Evolutionary conservation across 257 asterid genomes (phyloP).

Genomic region (Sherardia arvensis): DNA sequence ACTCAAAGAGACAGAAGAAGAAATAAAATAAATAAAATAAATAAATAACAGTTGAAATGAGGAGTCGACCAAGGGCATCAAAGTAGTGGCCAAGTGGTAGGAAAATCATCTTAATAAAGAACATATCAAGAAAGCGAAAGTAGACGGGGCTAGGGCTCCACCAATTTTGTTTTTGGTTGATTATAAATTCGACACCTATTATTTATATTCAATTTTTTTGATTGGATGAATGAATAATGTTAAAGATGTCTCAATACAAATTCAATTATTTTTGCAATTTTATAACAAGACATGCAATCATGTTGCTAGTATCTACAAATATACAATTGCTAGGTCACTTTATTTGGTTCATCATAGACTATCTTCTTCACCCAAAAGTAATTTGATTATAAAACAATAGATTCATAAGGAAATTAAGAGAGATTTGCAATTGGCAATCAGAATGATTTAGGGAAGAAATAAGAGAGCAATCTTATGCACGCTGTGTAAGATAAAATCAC

Average conservation of each 20-base stretch:
- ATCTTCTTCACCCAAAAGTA: too few species aligned
- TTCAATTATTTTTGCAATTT: background rate
- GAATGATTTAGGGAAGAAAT: background rate
- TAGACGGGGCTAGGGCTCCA: background rate
- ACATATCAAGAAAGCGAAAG: background rate
- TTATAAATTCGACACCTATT: background rate
- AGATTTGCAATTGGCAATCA: background rate
- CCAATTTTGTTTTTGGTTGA: background rate
- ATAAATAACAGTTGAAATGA: slow-evolving; percentile 1
- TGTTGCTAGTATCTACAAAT: too few species aligned
- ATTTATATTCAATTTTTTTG: background rate
- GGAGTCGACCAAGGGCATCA: slow-evolving; percentile 6
- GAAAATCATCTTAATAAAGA: background rate
- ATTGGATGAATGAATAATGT: too few species aligned
- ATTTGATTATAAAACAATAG: too few species aligned
- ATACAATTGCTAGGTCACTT: too few species aligned
- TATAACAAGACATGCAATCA: background rate
- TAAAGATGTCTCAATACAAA: background rate
- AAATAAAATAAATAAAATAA: background rate
- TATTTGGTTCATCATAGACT: too few species aligned
- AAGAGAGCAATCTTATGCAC: too few species aligned
- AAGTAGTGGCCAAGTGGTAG: background rate
- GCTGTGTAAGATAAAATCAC: too few species aligned
- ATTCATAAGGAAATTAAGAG: too few species aligned
- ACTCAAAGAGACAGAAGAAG: background rate